Evolutionary conservation across 192 early-diverging fungal species (phyloP), one percentile per base, ranked within the genome.

Genomic region (Bifiguratus adelaidae): DNA sequence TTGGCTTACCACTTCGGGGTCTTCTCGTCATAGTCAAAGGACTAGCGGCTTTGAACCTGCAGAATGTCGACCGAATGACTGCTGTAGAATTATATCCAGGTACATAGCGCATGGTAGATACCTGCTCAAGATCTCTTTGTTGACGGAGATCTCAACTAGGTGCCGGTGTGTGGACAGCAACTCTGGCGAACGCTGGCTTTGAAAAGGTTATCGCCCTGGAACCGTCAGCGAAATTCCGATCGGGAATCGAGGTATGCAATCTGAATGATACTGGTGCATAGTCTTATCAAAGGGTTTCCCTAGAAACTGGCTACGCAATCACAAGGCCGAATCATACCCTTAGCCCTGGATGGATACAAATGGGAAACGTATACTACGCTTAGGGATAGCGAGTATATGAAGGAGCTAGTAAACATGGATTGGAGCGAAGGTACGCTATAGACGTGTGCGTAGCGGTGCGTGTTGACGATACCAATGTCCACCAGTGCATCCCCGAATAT

Each of bases 81-180:
- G 55, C 53, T 1, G 52, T 65, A 25, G 62, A 65, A 23, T 44
- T 65, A 9, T 59, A 65, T 21, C 62, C 62, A 41, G 62, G 62
- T 65, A 59, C 43, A 13, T 6, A 3, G 23, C 21, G 23, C 5
- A 41, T 0, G 20, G 20, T 26, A 30, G 16, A 19, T 32, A 29
- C 23, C 29, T 25, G 7, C 37, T 21, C 5, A 7, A 4, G 16
- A 15, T 15, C 37, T 0, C 15, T 25, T 16, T 26, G 28, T 23
- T 47, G 19, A 47, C 15, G 21, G 11, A 2, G 26, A n/a, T 1
- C 4, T 23, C 34, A 26, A 11, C 18, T 27, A 63, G 61, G 61
- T 19, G 15, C 58, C 2, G 62, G 62, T 12, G 40, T 50, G 12
- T 65, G 62, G 62, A 51, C 56, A 20, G 30, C 22, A 18, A 56